Percentiles rank a stretch among this genome's conserved stretches.
Evolutionary conservation across 441 rosid species (phyloP).

Genomic region (Mallotus japonicus): DNA sequence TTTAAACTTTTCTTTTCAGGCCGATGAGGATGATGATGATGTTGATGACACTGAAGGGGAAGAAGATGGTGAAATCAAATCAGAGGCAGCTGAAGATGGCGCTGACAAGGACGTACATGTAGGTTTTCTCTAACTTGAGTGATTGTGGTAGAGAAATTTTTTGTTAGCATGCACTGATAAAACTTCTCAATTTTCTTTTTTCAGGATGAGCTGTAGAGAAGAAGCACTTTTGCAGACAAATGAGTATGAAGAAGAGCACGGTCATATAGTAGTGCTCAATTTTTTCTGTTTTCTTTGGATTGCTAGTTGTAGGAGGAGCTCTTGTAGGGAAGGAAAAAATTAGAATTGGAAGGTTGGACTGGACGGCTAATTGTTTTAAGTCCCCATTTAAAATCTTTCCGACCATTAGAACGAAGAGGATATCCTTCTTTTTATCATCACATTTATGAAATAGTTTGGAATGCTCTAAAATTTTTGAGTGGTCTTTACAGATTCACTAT

Average conservation of each 20-base stretch:
- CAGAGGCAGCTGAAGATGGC: constrained; percentile 35
- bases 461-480: neutral
- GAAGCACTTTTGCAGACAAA: neutral
- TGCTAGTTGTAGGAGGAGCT: constrained; percentile 23
- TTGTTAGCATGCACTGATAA: neutral
- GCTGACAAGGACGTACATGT: constrained; percentile 43
- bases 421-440: neutral
- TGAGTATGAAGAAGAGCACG: constrained; percentile 6
- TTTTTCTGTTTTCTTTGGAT: constrained; percentile 13
- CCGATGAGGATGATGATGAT: constrained; percentile 55
- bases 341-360: neutral
- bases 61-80: constrained; percentile 38
- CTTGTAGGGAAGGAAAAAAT: constrained; percentile 9
- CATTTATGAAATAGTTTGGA: constrained; percentile 12
- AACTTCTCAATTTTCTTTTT: neutral
- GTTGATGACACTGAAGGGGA: constrained; percentile 45
- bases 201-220: constrained; percentile 72
- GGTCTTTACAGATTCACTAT: too few species aligned
- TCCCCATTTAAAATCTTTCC: neutral
- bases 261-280: constrained; percentile 16
- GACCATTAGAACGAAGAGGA: constrained; percentile 20
- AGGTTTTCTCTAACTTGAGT: constrained; percentile 22
- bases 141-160: neutral
- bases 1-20: constrained; percentile 32
- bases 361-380: constrained; percentile 23